These are phyloP conservation scores for Eimeria necatrix DNA, from an alignment of 169 alveolate species.

Conservation along the genomic window DNA sequence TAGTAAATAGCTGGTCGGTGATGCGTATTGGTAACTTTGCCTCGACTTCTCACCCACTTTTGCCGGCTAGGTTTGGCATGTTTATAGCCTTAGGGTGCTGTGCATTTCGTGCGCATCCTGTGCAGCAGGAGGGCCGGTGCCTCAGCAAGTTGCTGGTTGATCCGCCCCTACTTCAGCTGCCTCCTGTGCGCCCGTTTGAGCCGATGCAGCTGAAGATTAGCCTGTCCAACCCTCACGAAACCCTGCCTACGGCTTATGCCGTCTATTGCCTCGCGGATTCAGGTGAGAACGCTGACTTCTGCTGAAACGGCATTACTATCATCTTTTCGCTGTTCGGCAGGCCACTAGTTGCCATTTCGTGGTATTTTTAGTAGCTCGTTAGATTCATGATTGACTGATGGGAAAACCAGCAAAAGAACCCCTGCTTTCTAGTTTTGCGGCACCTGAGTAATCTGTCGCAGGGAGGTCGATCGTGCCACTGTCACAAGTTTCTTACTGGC, in stretches of 20 bases:
- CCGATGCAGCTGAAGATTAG: conserved; percentile 72
- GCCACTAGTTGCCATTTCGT: too few relatives aligned
- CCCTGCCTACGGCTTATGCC: conserved; percentile 74
- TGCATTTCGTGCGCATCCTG: not conserved
- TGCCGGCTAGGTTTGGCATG: not conserved
- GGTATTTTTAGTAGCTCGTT: too few relatives aligned
- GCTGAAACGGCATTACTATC: too few relatives aligned
- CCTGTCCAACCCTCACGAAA: conserved; percentile 76
- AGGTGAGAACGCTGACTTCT: not conserved
- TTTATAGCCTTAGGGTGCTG: not conserved
- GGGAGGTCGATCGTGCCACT: conserved; percentile 58
- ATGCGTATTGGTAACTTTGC: not conserved
- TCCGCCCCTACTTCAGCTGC: conserved; percentile 79
- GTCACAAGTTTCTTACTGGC: conserved; percentile 68
- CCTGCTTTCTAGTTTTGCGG: too few relatives aligned
- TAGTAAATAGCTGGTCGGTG: not conserved
- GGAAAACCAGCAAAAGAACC: too few relatives aligned
- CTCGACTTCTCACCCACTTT: not conserved
- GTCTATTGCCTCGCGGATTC: conserved; percentile 76
- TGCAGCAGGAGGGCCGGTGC: conserved; percentile 73
- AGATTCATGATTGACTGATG: too few relatives aligned
- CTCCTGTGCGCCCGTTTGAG: conserved; percentile 80
- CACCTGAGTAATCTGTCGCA: not conserved
- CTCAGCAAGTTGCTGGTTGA: conserved; percentile 73
- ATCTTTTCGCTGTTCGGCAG: too few relatives aligned